Percentiles rank a stretch among this genome's conserved stretches.
Conservation (phyloP, 2,329 filamentous ascomycete genomes). For the Aureobasidium vineae region DNA sequence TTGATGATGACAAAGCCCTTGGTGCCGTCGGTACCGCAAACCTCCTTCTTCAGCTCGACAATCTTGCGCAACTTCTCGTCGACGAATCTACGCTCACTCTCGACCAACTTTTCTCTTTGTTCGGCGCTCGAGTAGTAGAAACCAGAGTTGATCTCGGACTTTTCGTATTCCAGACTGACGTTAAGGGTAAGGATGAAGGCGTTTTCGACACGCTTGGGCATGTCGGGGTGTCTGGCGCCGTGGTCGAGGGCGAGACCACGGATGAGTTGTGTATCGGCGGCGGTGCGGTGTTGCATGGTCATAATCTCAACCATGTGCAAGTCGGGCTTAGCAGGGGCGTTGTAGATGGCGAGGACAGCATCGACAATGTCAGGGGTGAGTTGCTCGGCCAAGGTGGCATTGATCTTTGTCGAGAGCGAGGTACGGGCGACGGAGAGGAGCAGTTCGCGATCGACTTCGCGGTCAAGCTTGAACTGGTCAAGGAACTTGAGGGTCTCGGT, state of each 20-base stretch:
- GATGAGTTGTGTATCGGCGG: constrained; percentile 94
- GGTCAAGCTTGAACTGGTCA: constrained; percentile 85
- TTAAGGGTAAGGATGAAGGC: constrained; percentile 94
- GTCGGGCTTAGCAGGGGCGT: constrained; percentile 86
- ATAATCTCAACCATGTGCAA: constrained; percentile 99
- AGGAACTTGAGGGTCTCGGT: constrained; percentile 92
- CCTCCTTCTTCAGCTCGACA: constrained; percentile 95
- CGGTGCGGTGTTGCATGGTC: constrained; percentile 99
- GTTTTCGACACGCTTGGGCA: constrained; percentile 95
- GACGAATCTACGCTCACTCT: constrained; percentile 93
- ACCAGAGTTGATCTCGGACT: constrained; percentile 97
- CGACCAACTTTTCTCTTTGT: constrained; percentile 95
- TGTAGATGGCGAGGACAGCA: constrained; percentile 90
- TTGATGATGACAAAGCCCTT: constrained; percentile 98
- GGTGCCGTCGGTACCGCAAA: constrained; percentile 87
- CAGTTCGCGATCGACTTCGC: constrained; percentile 88
- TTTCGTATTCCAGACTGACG: constrained; percentile 97
- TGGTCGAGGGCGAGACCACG: constrained; percentile 90
- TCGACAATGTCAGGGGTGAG: constrained; percentile 96
- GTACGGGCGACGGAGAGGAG: constrained; percentile 90
- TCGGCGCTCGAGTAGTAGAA: constrained; percentile 99
- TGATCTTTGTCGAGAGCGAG: constrained; percentile 92
- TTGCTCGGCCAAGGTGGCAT: constrained; percentile 80
- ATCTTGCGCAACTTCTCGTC: constrained; percentile 97
- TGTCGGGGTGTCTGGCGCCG: constrained; percentile 93